Evolutionary conservation across 257 asterid genomes (phyloP).

Genomic region (Dorcoceras hygrometricum): DNA sequence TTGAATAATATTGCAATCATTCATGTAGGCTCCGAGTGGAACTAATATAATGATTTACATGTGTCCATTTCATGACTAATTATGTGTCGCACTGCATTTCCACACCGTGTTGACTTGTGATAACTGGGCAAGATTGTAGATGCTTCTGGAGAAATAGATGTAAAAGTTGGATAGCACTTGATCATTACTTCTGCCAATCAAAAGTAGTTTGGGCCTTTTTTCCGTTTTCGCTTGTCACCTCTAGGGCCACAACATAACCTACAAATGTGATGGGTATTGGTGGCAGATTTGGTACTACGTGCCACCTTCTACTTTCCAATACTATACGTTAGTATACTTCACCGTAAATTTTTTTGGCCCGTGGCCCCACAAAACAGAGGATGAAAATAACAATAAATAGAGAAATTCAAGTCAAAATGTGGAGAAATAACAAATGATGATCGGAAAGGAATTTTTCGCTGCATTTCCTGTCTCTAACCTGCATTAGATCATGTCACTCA

Average conservation of each 20-base stretch:
- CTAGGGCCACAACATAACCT: not conserved
- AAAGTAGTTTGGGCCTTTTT: not conserved
- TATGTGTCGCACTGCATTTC: not conserved
- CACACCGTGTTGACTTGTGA: not conserved
- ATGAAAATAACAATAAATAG: too few relatives aligned
- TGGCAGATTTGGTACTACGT: not conserved
- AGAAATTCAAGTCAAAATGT: too few relatives aligned
- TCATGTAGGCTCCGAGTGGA: not conserved
- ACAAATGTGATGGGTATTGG: not conserved
- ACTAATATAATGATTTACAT: not conserved
- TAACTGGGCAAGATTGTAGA: not conserved
- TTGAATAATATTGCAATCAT: conserved; percentile 2
- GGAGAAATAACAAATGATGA: too few relatives aligned
- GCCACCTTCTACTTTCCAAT: not conserved
- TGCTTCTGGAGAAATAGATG: not conserved
- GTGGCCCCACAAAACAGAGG: too few relatives aligned
- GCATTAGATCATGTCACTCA: too few relatives aligned
- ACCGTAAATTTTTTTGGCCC: too few relatives aligned
- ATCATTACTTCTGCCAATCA: not conserved
- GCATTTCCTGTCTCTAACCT: too few relatives aligned
- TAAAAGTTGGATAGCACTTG: not conserved
- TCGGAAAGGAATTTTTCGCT: too few relatives aligned
- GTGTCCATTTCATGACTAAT: not conserved
- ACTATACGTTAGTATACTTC: not conserved
- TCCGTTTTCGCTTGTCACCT: not conserved